Conservation (phyloP, 2,329 filamentous ascomycete species). For the Microdochium trichocladiopsis region DNA sequence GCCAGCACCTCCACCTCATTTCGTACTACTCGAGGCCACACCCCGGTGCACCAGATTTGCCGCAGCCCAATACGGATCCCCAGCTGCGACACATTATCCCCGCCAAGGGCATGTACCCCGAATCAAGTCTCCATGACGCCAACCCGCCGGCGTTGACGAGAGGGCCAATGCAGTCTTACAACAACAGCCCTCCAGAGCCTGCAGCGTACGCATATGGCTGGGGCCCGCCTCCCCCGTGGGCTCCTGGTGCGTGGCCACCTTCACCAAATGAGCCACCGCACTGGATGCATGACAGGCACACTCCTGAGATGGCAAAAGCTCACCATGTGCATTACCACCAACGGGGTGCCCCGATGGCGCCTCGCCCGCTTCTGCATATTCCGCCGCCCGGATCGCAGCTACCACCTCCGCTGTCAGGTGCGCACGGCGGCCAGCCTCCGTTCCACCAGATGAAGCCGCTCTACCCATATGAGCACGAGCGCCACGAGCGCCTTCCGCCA, state of each 20-base stretch:
- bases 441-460: constrained; percentile 12
- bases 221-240: constrained; percentile 25
- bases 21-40: constrained; percentile 89
- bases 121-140: constrained; percentile 84
- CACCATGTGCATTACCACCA: constrained; percentile 8
- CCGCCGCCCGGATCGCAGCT: background rate
- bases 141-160: constrained; percentile 76
- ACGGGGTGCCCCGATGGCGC: constrained; percentile 7
- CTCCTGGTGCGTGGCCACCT: constrained; percentile 20
- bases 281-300: constrained; percentile 18
- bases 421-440: constrained; percentile 5
- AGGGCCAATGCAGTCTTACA: constrained; percentile 54
- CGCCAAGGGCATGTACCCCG: constrained; percentile 92
- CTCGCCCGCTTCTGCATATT: constrained; percentile 8
- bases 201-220: constrained; percentile 30
- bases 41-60: constrained; percentile 63
- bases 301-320: constrained; percentile 17
- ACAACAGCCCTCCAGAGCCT: constrained; percentile 18
- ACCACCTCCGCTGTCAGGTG: background rate
- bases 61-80: constrained; percentile 76
- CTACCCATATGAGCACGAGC: constrained; percentile 14
- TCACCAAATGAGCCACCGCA: constrained; percentile 33
- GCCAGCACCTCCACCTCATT: constrained; percentile 93
- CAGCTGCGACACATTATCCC: constrained; percentile 75
- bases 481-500: constrained; percentile 14